Conservation (phyloP, 2,329 filamentous ascomycete genomes). For the Fonsecaea multimorphosa region DNA sequence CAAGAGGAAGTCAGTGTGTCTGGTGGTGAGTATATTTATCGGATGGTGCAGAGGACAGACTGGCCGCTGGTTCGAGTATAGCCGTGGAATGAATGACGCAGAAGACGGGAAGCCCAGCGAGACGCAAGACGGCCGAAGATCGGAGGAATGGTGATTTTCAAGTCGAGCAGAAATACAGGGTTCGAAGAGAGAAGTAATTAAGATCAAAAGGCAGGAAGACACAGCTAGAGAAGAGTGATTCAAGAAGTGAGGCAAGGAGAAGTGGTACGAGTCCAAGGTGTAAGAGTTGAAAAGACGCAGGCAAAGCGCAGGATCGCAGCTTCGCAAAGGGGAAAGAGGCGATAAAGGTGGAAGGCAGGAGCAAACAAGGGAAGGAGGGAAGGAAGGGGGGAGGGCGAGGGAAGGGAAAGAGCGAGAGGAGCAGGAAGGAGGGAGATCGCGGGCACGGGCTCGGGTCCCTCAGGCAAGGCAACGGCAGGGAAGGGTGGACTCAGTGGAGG, state of each 20-base stretch:
- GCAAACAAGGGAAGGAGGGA: slow-evolving; percentile 32
- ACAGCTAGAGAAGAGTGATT: slow-evolving; percentile 15
- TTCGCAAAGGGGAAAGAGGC: slow-evolving; percentile 4
- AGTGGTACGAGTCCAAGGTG: slow-evolving; percentile 29
- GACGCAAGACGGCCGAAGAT: slow-evolving; percentile 22
- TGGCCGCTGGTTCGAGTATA: slow-evolving; percentile 9
- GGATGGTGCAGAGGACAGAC: slow-evolving; percentile 27
- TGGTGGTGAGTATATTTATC: slow-evolving; percentile 9
- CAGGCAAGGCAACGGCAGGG: slow-evolving; percentile 3
- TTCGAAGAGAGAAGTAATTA: slow-evolving; percentile 28
- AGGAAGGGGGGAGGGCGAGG: slow-evolving; percentile 22
- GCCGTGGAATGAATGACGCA: slow-evolving; percentile 36
- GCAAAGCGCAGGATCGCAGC: slow-evolving; percentile 10
- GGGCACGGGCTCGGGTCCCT: slow-evolving; percentile 4
- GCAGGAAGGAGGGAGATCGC: slow-evolving; percentile 8
- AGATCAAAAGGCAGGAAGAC: slow-evolving; percentile 24
- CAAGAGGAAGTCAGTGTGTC: slow-evolving; percentile 8
- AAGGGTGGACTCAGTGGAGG: slow-evolving; percentile 9
- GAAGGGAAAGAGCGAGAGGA: slow-evolving; percentile 36
- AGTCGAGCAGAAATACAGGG: slow-evolving; percentile 24
- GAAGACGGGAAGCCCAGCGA: slow-evolving; percentile 28
- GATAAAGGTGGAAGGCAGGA: slow-evolving; percentile 30
- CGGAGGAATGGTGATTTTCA: slow-evolving; percentile 4
- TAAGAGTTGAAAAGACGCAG: slow-evolving; percentile 18
- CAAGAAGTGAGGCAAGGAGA: slow-evolving; percentile 22